Evolutionary conservation across 805 yeast genomes (phyloP), one percentile per base, ranked within the genome.

Genomic region (Kazachstania kunashirensis): DNA sequence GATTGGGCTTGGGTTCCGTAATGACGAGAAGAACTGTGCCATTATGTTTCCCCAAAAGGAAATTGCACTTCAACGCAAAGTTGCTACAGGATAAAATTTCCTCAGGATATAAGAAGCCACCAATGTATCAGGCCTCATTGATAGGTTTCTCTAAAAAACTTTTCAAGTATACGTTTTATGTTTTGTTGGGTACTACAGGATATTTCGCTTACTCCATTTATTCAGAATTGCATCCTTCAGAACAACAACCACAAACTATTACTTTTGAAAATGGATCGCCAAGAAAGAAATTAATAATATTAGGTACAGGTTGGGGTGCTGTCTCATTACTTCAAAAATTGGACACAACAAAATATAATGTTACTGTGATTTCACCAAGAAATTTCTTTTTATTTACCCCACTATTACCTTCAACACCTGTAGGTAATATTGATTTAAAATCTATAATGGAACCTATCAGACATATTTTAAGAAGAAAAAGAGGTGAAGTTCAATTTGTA

Each of bases 341-440:
- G 59, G 96, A 88, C 59, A 80, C 96, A 26, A 68, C 89, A 34
- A 68, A 79, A 60, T 88, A 85, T 66, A 85, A 89, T 57, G 96
- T 88, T 34, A 77, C 85, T 36, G 77, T 88, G 38, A 81, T 88
- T 31, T 84, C 95, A 29, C 96, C 97, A 45, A 77, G 97, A 68
- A 89, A 89, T 70, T 89, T 85, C 70, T 88, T 89, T 65, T 70
- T 88, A 51, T 88, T 89, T 71, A 88, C 97, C 40, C 97, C 97
- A 10, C 68, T 88, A 57, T 70, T 88, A 51, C 96, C 97, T 31
- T 83, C 95, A 17, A 83, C 89, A 48, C 95, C 96, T 38, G 85
- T 95, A 28, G 96, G 96, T 45, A 83, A 95, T 30, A 76, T 86
- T 43, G 95, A 84, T 54, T 62, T 74, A 46, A 84, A 92, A 61